A percentile compares a stretch with the other conserved stretches of the same genome.
phyloP scores from a whole-genome alignment of 768 basidiomycete genomes.

The Royoungia palumana region DNA sequence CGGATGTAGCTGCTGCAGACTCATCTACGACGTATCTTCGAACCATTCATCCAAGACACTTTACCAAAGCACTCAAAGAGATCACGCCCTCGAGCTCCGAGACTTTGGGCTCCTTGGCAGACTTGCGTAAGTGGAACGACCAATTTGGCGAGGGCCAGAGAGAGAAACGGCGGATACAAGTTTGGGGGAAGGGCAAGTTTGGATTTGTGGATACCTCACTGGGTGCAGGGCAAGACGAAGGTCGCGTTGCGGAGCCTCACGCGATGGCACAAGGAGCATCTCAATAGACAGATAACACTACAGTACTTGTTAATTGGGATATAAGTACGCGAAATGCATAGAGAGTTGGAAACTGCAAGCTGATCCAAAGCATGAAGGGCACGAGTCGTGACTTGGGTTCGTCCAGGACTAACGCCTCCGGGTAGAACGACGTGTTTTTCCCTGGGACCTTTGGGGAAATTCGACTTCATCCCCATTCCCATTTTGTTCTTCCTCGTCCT shows the following conservation, averaged over 20 bases:
- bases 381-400: too few species aligned
- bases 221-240: conserved; percentile 36
- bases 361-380: too few species aligned
- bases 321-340: conserved; percentile 14
- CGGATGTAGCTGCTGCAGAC: conserved; percentile 8
- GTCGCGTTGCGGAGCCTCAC: conserved; percentile 36
- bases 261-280: conserved; percentile 11
- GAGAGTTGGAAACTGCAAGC: not conserved
- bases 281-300: conserved; percentile 29
- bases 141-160: conserved; percentile 86
- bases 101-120: conserved; percentile 66
- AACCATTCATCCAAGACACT: conserved; percentile 58
- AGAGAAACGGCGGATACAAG: conserved; percentile 62
- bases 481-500: conserved; percentile 39
- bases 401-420: conserved; percentile 13
- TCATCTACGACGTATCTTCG: conserved; percentile 28
- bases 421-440: conserved; percentile 11
- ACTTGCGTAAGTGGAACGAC: conserved; percentile 86
- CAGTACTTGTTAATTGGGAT: conserved; percentile 13
- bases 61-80: conserved; percentile 80
- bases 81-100: conserved; percentile 90
- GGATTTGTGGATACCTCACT: conserved; percentile 64
- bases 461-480: conserved; percentile 22
- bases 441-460: conserved; percentile 19
- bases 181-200: conserved; percentile 87